Conservation (phyloP, 495 filamentous ascomycete species). For the Darksidea phi region DNA sequence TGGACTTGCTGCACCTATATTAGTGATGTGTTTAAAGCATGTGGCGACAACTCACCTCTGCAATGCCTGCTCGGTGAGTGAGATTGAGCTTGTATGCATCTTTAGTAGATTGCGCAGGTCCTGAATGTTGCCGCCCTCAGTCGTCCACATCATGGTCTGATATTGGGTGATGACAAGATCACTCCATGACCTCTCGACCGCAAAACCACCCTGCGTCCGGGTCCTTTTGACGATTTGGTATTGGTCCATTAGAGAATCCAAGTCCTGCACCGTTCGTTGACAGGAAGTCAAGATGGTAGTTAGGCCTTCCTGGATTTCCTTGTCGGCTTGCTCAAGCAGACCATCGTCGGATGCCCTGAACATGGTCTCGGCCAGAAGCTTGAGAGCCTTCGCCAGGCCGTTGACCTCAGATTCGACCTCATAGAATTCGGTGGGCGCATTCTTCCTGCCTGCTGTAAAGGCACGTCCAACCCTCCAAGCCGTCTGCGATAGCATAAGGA, state of each 20-base stretch:
- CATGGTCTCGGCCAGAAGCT: slow-evolving; percentile 43
- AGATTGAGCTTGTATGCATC: slow-evolving; percentile 44
- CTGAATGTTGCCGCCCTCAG: slow-evolving; percentile 42
- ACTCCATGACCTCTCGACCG: slow-evolving; percentile 43
- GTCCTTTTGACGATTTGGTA: slow-evolving; percentile 44
- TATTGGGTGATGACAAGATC: slow-evolving; percentile 41
- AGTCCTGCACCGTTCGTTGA: slow-evolving; percentile 40
- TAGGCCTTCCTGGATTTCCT: slow-evolving; percentile 36
- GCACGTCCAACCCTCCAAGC: slow-evolving; percentile 47
- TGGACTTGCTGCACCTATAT: slow-evolving; percentile 35
- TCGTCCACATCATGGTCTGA: slow-evolving; percentile 45
- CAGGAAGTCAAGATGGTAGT: slow-evolving; percentile 40
- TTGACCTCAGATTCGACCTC: slow-evolving; percentile 46
- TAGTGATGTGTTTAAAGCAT: not conserved
- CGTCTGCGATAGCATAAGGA: slow-evolving; percentile 45
- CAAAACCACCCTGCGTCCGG: slow-evolving; percentile 37
- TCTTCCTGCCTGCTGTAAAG: slow-evolving; percentile 45
- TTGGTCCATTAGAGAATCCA: slow-evolving; percentile 44
- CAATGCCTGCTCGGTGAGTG: slow-evolving; percentile 42
- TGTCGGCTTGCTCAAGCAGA: slow-evolving; percentile 39
- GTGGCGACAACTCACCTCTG: slow-evolving; percentile 36
- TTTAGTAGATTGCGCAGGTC: slow-evolving; percentile 41
- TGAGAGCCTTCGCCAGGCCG: slow-evolving; percentile 42
- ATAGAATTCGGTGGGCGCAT: slow-evolving; percentile 44
- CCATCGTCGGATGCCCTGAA: slow-evolving; percentile 40